Evolutionary conservation across 2,329 filamentous ascomycete genomes (phyloP), one percentile per base, ranked within the genome.

Genomic region (Neocucurbitaria cava): DNA sequence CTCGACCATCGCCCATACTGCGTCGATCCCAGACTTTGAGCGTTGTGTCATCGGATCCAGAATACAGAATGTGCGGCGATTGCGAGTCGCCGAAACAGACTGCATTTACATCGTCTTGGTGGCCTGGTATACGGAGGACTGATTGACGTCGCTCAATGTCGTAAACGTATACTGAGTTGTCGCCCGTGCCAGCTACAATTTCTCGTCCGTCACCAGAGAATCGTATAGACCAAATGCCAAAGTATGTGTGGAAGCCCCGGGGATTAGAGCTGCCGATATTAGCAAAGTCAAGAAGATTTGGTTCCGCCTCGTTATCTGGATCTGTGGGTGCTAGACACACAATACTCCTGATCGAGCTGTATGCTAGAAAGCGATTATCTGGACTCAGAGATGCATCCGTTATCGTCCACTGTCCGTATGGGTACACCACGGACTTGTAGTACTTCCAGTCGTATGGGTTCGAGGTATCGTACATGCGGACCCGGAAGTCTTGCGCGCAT

Each of bases 401-500:
- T 61, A 99, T 89, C 1, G 94, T 98, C 95, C 95, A 99, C 66
- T 91, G 89, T 2, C 93, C 95, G 62, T 88, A 90, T 0, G 92
- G 92, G 74, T 95, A 96, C 24, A 82, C 79, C 5, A 92, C 91
- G 0, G 90, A 94, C 77, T 97, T 98, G 81, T 97, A 97, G 75
- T 96, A 93, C 72, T 89, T 89, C 95, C 95, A 99, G 61, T 92
- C 85, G 76, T 95, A 96, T 0, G 94, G 92, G 65, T 97, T 96
- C 1, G 91, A 93, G 0, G 95, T 98, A 74, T 98, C 94, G 76
- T 98, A 99, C 91, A 99, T 93, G 48, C 93, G 89, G 9, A 99
- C 92, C 64, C 87, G 89, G 78, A 96, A 96, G 76, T 98, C 93
- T 75, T 97, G 92, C 9, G 89, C 90, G 69, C 90, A 95, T 5